Evolutionary conservation across 1,284 basidiomycete species (phyloP), one percentile per base, ranked within the genome.

Genomic region (Phlebopus sp.): DNA sequence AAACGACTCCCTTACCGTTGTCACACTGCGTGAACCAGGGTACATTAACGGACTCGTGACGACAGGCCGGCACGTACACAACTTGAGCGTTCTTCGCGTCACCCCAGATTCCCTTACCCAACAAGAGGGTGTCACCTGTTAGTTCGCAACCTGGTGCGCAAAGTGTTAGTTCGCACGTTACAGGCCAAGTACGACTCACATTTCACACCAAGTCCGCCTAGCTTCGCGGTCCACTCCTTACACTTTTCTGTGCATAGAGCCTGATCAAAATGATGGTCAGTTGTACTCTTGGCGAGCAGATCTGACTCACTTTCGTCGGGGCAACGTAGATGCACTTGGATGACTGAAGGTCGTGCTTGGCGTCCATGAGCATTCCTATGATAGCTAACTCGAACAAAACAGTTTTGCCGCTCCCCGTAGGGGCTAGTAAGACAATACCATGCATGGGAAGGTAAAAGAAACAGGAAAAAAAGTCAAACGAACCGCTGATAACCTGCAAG

Each of bases 401-500:
- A 0, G 95, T 94, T 69, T 97, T 97, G 21, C 94, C 94, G 39
- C 91, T 90, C 19, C 93, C 91, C 6, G 93, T 97, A 0, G 93
- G 93, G 1, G 94, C 93, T 86, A 60, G 23, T 35, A 38, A 29
- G 29, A 42, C n/a, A 46, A 43, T 44, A 34, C 46, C 36, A 29
- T 9, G 2, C 7, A 29, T 29, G 2, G 51, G 40, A 56, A 49
- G 15, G 37, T 43, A 27, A 23, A 37, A 10, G 27, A 23, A 23
- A 3, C 21, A 44, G 23, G 36, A 6, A 34, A 50, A 23, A 39
- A 42, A 29, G 42, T n/a, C 36, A 18, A 50, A 56, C 72, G 47
- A 63, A 91, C 90, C 86, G 56, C 87, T 89, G 31, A 92, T 80
- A 42, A 92, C 84, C 80, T 92, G 46, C 2, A 11, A 21, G 34